Conservation (phyloP, 208 protist genomes). For the Naegleria lovaniensis region DNA sequence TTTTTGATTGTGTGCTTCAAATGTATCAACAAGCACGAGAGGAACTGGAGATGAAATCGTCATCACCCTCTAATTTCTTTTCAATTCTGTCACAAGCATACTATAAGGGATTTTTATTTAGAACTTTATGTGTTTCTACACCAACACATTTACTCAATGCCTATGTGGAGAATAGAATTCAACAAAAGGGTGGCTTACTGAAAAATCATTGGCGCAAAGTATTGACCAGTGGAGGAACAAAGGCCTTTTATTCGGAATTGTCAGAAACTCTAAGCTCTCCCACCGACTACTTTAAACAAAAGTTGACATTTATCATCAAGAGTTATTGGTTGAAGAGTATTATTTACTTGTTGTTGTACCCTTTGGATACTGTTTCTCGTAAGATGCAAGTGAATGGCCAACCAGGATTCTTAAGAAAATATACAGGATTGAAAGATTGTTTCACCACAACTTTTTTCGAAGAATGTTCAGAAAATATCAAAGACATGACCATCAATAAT, state of each 20-base stretch:
- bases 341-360: neutral
- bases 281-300: neutral
- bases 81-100: neutral
- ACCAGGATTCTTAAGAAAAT: neutral
- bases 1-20: neutral
- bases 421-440: neutral
- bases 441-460: neutral
- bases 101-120: neutral
- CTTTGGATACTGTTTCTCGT: neutral
- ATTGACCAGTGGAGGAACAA: neutral
- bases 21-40: neutral
- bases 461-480: neutral
- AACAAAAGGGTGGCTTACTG: neutral
- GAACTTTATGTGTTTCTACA: neutral
- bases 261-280: neutral
- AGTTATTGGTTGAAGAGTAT: neutral
- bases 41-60: neutral
- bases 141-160: neutral
- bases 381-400: conserved; percentile 2
- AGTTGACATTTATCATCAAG: neutral
- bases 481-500: neutral
- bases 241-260: neutral
- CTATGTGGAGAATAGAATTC: neutral
- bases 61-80: neutral
- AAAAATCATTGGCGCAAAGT: neutral